Evolutionary conservation across 2,329 filamentous ascomycete genomes (phyloP).

Genomic region (Clonostachys solani): DNA sequence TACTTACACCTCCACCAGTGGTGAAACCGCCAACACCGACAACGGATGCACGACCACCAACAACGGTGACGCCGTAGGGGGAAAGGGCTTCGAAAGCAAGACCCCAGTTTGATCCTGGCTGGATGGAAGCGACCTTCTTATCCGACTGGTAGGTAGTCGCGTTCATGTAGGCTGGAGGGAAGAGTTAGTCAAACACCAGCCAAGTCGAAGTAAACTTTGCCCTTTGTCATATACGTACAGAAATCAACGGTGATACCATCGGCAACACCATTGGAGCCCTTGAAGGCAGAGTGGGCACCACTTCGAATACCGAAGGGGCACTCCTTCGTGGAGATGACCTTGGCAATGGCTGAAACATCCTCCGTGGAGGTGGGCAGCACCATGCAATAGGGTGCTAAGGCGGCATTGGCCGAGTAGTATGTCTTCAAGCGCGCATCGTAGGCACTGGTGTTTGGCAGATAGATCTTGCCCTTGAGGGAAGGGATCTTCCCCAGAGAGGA

Average conservation of each 20-base stretch:
- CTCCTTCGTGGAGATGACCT: constrained; percentile 8
- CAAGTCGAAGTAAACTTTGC: too few relatives aligned
- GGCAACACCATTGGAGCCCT: constrained; percentile 16
- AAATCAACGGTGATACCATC: constrained; percentile 21
- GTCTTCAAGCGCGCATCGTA: constrained; percentile 13
- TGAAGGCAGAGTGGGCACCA: constrained; percentile 24
- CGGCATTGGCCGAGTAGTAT: constrained; percentile 21
- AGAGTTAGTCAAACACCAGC: too few relatives aligned
- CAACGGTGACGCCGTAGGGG: constrained; percentile 25
- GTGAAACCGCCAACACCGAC: constrained; percentile 14
- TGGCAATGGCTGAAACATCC: constrained; percentile 14
- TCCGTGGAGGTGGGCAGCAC: constrained; percentile 14
- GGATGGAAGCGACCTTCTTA: constrained; percentile 31
- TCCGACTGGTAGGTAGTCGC: constrained; percentile 7
- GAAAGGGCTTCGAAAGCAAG: constrained; percentile 7
- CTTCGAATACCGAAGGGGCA: constrained; percentile 22
- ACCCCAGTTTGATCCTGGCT: constrained; percentile 35
- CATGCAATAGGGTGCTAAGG: constrained; percentile 17
- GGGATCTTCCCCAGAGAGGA: constrained; percentile 8
- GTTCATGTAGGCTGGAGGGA: constrained; percentile 6
- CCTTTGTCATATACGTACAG: neutral
- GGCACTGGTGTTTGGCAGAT: constrained; percentile 4
- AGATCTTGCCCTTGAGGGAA: constrained; percentile 10
- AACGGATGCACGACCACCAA: constrained; percentile 31
- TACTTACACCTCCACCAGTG: constrained; percentile 9